These are phyloP conservation scores for Melanomma pulvis-pyrius DNA, from an alignment of 495 filamentous ascomycete genomes.

Conservation along the genomic window DNA sequence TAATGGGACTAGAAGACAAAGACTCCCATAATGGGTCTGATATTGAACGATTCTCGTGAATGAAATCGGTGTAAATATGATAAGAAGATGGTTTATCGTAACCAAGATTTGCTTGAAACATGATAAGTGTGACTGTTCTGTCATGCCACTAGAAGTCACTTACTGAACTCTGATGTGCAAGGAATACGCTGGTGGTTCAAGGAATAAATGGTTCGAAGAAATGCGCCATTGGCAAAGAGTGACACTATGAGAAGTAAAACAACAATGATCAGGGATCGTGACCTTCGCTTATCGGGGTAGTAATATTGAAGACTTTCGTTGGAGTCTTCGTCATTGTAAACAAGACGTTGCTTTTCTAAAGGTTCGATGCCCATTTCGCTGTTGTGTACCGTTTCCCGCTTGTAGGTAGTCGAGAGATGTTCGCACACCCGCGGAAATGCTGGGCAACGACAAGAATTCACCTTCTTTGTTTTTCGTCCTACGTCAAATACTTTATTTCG, in stretches of 20 bases:
- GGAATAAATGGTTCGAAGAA: not conserved
- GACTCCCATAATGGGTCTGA: slow-evolving; percentile 7
- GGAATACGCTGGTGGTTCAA: not conserved
- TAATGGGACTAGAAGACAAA: not conserved
- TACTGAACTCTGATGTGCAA: not conserved
- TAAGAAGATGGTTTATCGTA: not conserved
- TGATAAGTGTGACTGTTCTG: not conserved
- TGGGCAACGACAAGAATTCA: not conserved
- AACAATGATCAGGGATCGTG: not conserved
- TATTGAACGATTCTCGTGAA: not conserved
- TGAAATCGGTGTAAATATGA: not conserved
- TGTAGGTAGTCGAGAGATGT: not conserved
- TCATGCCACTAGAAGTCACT: not conserved
- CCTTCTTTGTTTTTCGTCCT: not conserved
- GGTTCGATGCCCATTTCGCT: not conserved
- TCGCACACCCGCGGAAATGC: not conserved
- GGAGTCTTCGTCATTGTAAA: not conserved
- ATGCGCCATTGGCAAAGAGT: not conserved
- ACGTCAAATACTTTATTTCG: not conserved
- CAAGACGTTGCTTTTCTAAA: not conserved
- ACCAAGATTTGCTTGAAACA: not conserved
- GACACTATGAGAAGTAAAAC: not conserved
- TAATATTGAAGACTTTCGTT: not conserved
- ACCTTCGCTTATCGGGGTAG: not conserved
- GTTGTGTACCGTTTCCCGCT: not conserved